These are phyloP conservation scores for Neonectria punicea DNA, from an alignment of 2,329 filamentous ascomycete genomes.

Conservation along the genomic window DNA sequence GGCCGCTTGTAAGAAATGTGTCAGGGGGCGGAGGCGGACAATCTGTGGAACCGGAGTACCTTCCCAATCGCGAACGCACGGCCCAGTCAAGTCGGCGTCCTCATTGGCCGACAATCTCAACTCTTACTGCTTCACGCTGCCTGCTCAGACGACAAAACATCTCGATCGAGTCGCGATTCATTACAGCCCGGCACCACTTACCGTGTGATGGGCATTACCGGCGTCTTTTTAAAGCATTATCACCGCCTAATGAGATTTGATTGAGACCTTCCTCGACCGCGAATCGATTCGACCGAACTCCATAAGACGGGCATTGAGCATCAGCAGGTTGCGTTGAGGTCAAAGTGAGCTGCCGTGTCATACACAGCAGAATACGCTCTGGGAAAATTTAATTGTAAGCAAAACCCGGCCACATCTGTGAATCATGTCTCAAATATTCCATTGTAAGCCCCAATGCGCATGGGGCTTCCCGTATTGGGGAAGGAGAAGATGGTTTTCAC, in stretches of 20 bases:
- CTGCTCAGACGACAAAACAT: constrained; percentile 21
- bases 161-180: constrained; percentile 20
- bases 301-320: constrained; percentile 10
- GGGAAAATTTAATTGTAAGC: constrained; percentile 1
- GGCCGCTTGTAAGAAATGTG: background rate
- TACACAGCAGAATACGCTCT: background rate
- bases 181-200: constrained; percentile 28
- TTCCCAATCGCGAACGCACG: constrained; percentile 6
- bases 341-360: background rate
- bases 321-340: constrained; percentile 3
- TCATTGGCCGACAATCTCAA: constrained; percentile 39
- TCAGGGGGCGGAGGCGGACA: constrained; percentile 36
- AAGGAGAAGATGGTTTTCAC: background rate
- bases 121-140: constrained; percentile 33
- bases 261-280: background rate
- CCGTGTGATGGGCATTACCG: background rate
- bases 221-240: background rate
- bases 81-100: constrained; percentile 11
- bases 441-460: background rate
- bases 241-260: background rate
- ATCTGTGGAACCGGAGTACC: constrained; percentile 30
- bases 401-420: background rate
- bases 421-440: constrained; percentile 4
- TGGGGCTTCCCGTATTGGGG: background rate
- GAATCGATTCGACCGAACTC: background rate